Evolutionary conservation across 2,329 filamentous ascomycete genomes (phyloP).

Genomic region (Emergomyces africanus): DNA sequence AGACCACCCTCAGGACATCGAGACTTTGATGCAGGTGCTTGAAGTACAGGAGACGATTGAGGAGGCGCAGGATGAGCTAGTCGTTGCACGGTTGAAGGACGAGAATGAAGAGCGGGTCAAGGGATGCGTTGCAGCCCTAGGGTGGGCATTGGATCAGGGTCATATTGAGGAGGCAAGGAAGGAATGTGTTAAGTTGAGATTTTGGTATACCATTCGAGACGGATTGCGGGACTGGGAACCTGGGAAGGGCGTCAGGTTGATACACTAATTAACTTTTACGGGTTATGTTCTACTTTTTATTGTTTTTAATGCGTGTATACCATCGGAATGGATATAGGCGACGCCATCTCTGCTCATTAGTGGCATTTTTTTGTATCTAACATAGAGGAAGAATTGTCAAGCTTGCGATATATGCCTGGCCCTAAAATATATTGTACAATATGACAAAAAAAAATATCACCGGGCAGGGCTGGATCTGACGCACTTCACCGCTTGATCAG

Average conservation of each 20-base stretch:
- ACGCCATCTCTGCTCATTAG: background rate
- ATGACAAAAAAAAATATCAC: background rate
- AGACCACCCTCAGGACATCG: constrained; percentile 54
- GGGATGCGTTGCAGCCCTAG: constrained; percentile 50
- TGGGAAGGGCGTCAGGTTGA: constrained; percentile 44
- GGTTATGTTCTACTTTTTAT: background rate
- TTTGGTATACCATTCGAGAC: constrained; percentile 82
- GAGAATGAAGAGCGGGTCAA: constrained; percentile 58
- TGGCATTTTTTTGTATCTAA: background rate
- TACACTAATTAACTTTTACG: constrained; percentile 33
- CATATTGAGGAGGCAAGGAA: constrained; percentile 53
- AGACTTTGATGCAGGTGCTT: constrained; percentile 73
- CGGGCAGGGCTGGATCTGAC: background rate
- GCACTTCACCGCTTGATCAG: background rate
- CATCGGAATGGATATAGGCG: background rate
- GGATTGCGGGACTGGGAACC: constrained; percentile 73
- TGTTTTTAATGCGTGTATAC: background rate
- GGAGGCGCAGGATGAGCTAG: constrained; percentile 47
- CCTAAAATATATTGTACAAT: background rate
- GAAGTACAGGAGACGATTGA: constrained; percentile 68
- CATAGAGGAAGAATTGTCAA: background rate
- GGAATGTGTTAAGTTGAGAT: constrained; percentile 67
- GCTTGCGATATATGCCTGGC: background rate
- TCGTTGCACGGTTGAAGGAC: constrained; percentile 51
- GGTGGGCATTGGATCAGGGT: constrained; percentile 50